Evolutionary conservation across 495 filamentous ascomycete species (phyloP).

Genomic region (Lindgomyces ingoldianus): DNA sequence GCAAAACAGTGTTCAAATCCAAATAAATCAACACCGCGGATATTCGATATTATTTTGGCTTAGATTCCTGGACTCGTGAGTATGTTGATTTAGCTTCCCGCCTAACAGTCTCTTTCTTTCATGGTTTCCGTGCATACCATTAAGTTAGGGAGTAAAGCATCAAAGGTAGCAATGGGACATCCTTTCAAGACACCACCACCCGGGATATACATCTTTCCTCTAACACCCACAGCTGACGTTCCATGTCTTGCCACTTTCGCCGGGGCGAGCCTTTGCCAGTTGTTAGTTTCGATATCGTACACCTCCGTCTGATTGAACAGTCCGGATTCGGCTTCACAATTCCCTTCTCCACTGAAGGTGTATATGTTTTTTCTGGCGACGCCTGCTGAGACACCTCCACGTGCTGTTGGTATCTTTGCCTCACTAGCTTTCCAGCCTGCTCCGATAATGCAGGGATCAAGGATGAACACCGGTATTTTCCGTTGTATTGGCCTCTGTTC

Average conservation of each 20-base stretch:
- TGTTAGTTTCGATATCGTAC: slow-evolving; percentile 42
- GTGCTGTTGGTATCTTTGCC: slow-evolving; percentile 28
- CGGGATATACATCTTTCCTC: slow-evolving; percentile 39
- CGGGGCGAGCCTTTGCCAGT: slow-evolving; percentile 37
- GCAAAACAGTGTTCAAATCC: too few relatives aligned
- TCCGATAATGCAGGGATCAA: slow-evolving; percentile 38
- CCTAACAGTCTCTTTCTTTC: not conserved
- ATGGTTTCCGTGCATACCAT: not conserved
- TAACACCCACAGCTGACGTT: slow-evolving; percentile 41
- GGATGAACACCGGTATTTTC: slow-evolving; percentile 44
- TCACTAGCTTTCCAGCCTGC: slow-evolving; percentile 41
- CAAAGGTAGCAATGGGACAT: not conserved
- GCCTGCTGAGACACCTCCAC: slow-evolving; percentile 43
- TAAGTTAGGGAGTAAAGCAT: not conserved
- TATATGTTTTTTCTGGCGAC: slow-evolving; percentile 43
- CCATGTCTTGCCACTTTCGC: slow-evolving; percentile 48
- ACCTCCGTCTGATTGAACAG: slow-evolving; percentile 46
- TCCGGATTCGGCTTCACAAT: slow-evolving; percentile 27
- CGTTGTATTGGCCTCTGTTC: slow-evolving; percentile 38
- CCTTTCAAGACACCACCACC: slow-evolving; percentile 17
- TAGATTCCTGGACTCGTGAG: not conserved
- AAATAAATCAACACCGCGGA: not conserved
- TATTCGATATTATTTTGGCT: not conserved
- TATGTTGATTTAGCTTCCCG: not conserved
- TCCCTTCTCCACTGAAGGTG: slow-evolving; percentile 51